Evolutionary conservation across 495 filamentous ascomycete genomes (phyloP).

Genomic region (Tricharina praecox): DNA sequence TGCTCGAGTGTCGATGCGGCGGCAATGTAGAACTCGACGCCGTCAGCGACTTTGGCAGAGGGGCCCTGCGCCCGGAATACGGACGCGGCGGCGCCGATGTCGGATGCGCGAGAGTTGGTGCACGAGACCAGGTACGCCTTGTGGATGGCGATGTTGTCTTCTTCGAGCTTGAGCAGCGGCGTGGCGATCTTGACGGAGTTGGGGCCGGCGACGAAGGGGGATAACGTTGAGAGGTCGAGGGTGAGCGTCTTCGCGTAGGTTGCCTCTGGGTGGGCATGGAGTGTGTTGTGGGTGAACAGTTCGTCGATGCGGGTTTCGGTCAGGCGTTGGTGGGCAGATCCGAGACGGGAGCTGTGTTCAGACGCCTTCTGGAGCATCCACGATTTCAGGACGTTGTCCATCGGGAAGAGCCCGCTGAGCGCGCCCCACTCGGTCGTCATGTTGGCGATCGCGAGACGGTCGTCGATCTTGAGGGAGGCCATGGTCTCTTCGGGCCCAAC

Average conservation of each 20-base stretch:
- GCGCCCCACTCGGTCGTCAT: conserved; percentile 97
- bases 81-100: conserved; percentile 63
- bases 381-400: conserved; percentile 51
- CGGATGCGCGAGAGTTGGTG: conserved; percentile 73
- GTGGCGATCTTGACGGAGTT: conserved; percentile 83
- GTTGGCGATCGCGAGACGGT: conserved; percentile 71
- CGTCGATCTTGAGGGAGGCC: conserved; percentile 54
- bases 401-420: conserved; percentile 64
- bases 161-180: conserved; percentile 56
- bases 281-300: conserved; percentile 42
- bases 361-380: conserved; percentile 72
- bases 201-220: conserved; percentile 75
- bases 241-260: conserved; percentile 69
- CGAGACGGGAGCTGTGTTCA: conserved; percentile 30
- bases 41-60: conserved; percentile 55
- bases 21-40: conserved; percentile 81
- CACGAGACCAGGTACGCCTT: conserved; percentile 85
- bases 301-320: conserved; percentile 54
- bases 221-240: conserved; percentile 61
- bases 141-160: conserved; percentile 55
- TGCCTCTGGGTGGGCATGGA: conserved; percentile 59
- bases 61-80: conserved; percentile 54
- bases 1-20: conserved; percentile 76
- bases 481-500: conserved; percentile 65
- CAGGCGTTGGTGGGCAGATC: conserved; percentile 35